Evolutionary conservation across 2,329 filamentous ascomycete genomes (phyloP).

Genomic region (Paraconiothyrium sp.): DNA sequence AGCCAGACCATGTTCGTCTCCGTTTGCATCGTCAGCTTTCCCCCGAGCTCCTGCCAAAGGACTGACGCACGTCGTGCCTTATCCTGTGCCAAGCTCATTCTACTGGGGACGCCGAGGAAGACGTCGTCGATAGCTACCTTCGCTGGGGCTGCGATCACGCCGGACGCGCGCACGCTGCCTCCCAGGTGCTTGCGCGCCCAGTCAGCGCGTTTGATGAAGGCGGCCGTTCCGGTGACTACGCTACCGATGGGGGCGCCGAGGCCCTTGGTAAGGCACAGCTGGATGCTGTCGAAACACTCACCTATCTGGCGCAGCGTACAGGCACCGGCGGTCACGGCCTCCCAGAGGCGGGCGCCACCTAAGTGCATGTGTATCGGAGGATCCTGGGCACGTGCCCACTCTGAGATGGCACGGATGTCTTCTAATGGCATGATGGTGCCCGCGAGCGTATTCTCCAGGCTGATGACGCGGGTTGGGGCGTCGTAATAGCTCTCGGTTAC

Average conservation of each 20-base stretch:
- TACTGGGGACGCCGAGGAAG: constrained; percentile 68
- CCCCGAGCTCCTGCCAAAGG: constrained; percentile 75
- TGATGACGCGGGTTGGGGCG: constrained; percentile 82
- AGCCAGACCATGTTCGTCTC: constrained; percentile 96
- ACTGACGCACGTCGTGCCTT: constrained; percentile 69
- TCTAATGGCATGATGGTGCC: constrained; percentile 79
- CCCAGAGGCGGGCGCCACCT: constrained; percentile 84
- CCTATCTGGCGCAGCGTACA: constrained; percentile 73
- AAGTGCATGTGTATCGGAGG: constrained; percentile 72
- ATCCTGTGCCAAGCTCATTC: constrained; percentile 67
- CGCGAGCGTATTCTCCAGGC: constrained; percentile 84
- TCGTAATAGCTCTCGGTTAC: constrained; percentile 76
- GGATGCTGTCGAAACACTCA: constrained; percentile 75
- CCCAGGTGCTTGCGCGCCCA: constrained; percentile 84
- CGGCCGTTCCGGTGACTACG: constrained; percentile 69
- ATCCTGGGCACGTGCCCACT: constrained; percentile 69
- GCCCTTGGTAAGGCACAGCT: constrained; percentile 82
- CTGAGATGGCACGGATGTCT: constrained; percentile 74
- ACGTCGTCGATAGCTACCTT: constrained; percentile 81
- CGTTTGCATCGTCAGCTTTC: constrained; percentile 72
- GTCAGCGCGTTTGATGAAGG: constrained; percentile 70
- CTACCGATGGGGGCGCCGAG: constrained; percentile 82
- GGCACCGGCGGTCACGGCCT: constrained; percentile 76
- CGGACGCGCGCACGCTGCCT: constrained; percentile 78
- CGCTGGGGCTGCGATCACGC: constrained; percentile 78